Evolutionary conservation across 2,329 filamentous ascomycete species (phyloP).

Genomic region (Colletotrichum trifolii): DNA sequence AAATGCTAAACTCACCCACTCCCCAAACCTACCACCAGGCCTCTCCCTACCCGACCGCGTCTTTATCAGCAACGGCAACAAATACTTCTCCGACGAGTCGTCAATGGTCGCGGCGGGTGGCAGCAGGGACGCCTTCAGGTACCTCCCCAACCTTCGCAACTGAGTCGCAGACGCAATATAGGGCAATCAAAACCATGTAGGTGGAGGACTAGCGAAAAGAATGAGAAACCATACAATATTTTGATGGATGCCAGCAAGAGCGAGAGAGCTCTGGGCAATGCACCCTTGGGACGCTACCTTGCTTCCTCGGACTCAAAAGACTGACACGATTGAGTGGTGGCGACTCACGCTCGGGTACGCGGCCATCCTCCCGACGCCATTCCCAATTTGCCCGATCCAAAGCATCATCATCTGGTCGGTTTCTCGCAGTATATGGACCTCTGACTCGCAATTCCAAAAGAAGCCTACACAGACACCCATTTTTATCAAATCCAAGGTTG

Average conservation of each 20-base stretch:
- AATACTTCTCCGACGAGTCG: slow-evolving; percentile 41
- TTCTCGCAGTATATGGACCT: too few relatives aligned
- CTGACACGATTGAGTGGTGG: too few relatives aligned
- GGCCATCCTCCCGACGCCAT: too few relatives aligned
- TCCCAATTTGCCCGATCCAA: too few relatives aligned
- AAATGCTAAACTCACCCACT: slow-evolving; percentile 52
- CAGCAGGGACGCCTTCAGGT: slow-evolving; percentile 72
- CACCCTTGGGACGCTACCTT: slow-evolving; percentile 15
- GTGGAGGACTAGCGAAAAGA: slow-evolving; percentile 36
- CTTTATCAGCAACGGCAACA: slow-evolving; percentile 52
- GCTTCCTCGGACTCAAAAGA: too few relatives aligned
- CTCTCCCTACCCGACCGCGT: slow-evolving; percentile 49
- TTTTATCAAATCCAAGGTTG: too few relatives aligned
- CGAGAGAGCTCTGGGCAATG: slow-evolving; percentile 35
- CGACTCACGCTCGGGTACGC: too few relatives aligned
- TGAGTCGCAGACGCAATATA: slow-evolving; percentile 64
- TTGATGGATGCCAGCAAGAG: slow-evolving; percentile 39
- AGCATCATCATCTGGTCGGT: too few relatives aligned
- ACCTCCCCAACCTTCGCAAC: slow-evolving; percentile 67
- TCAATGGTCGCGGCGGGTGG: slow-evolving; percentile 71
- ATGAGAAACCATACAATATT: slow-evolving; percentile 23
- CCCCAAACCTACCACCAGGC: slow-evolving; percentile 47
- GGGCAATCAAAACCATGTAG: slow-evolving; percentile 39
- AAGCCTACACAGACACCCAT: too few relatives aligned
- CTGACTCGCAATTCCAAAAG: too few relatives aligned